These are phyloP conservation scores for Neoboletus magnificus DNA, from an alignment of 768 basidiomycete genomes.

Conservation along the genomic window DNA sequence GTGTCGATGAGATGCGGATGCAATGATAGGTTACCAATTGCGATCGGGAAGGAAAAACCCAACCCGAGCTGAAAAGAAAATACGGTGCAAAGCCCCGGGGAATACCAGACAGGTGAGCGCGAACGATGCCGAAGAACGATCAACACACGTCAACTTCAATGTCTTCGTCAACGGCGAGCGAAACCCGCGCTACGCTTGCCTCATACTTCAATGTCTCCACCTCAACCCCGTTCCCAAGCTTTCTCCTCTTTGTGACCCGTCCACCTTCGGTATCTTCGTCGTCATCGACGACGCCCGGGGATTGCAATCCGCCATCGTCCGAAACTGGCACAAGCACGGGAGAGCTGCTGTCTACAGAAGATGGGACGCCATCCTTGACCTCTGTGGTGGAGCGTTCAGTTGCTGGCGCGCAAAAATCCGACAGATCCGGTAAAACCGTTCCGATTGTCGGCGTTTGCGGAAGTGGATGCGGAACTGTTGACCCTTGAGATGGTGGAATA, in stretches of 20 bases:
- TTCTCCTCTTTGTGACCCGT: conserved; percentile 55
- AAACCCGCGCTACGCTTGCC: not conserved
- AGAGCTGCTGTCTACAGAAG: conserved; percentile 18
- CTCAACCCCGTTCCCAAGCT: conserved; percentile 21
- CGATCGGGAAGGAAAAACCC: not conserved
- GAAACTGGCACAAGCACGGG: conserved; percentile 35
- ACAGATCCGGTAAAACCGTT: not conserved
- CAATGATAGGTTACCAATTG: conserved; percentile 9
- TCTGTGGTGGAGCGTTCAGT: conserved; percentile 3
- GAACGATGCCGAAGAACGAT: not conserved
- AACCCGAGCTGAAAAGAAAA: conserved; percentile 5
- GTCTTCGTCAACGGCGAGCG: conserved; percentile 24
- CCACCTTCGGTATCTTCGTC: conserved; percentile 55
- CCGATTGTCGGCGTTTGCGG: not conserved
- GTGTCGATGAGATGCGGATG: conserved; percentile 18
- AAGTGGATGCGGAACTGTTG: not conserved
- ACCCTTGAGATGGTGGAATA: not conserved
- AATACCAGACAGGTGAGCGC: not conserved
- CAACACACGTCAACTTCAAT: conserved; percentile 30
- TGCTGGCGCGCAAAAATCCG: conserved; percentile 12
- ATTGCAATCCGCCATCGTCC: conserved; percentile 29
- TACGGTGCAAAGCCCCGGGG: not conserved
- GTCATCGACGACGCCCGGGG: conserved; percentile 57
- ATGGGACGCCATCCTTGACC: conserved; percentile 19
- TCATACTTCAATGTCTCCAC: not conserved